Evolutionary conservation across 1,284 basidiomycete species (phyloP).

Genomic region (Mrakiaceae sp.): DNA sequence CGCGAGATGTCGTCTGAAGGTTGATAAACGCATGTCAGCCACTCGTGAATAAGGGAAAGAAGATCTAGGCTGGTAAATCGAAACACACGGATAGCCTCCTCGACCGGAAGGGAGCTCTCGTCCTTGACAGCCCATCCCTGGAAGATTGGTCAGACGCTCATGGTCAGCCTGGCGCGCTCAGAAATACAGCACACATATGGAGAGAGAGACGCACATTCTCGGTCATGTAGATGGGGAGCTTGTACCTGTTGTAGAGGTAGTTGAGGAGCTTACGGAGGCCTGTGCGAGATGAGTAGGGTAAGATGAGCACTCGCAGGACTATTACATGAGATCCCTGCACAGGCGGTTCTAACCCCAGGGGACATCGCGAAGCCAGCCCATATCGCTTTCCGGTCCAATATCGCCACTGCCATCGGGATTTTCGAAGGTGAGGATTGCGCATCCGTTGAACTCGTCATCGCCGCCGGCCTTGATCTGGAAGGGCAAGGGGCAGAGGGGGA

Average conservation of each 20-base stretch:
- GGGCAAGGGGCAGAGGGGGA: too few species aligned
- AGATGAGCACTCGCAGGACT: too few species aligned
- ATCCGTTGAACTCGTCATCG: conserved; percentile 55
- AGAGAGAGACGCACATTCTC: conserved; percentile 4
- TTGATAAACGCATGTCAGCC: neutral
- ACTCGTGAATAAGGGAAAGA: neutral
- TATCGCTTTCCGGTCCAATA: too few species aligned
- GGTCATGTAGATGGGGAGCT: conserved; percentile 48
- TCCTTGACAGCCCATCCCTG: conserved; percentile 62
- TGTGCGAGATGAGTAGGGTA: too few species aligned
- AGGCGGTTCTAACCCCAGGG: conserved; percentile 23
- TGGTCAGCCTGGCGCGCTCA: neutral
- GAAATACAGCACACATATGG: neutral
- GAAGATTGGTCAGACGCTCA: conserved; percentile 40
- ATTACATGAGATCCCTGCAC: too few species aligned
- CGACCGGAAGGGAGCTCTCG: conserved; percentile 45
- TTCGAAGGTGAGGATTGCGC: conserved; percentile 49
- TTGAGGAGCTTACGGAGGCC: conserved; percentile 44
- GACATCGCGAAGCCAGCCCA: conserved; percentile 28
- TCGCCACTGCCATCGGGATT: conserved; percentile 49
- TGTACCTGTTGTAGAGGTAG: conserved; percentile 56
- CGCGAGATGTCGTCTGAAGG: conserved; percentile 47
- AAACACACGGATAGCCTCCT: conserved; percentile 37
- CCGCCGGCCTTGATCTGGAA: conserved; percentile 35
- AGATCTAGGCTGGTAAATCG: neutral